Evolutionary conservation across 352 stramenopile genomes (phyloP).

Genomic region (Phytophthora kernoviae): DNA sequence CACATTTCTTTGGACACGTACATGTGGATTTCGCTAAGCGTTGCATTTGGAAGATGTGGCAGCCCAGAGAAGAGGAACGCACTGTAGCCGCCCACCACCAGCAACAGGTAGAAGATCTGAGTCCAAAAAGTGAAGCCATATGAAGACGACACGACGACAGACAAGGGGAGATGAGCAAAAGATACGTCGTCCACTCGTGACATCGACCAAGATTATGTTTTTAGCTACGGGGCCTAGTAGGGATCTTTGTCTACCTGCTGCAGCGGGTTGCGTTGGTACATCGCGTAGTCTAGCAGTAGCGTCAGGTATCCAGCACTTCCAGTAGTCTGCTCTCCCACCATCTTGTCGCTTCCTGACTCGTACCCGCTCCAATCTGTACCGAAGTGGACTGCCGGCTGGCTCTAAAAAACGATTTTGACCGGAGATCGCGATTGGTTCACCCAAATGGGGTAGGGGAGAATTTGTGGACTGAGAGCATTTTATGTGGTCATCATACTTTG

Average conservation of each 20-base stretch:
- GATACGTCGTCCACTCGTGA: constrained; percentile 31
- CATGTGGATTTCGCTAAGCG: constrained; percentile 48
- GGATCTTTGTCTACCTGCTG: constrained; percentile 18
- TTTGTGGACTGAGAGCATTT: constrained; percentile 35
- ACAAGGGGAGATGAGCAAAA: constrained; percentile 6
- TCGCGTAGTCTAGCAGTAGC: constrained; percentile 25
- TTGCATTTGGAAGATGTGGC: constrained; percentile 47
- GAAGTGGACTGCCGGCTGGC: constrained; percentile 12
- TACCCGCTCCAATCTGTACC: constrained; percentile 7
- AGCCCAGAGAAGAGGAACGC: constrained; percentile 55
- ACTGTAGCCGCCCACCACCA: constrained; percentile 62
- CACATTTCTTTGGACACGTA: constrained; percentile 5
- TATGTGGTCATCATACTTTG: constrained; percentile 22
- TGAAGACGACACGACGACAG: constrained; percentile 10
- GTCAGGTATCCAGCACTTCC: constrained; percentile 2
- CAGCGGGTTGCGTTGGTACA: constrained; percentile 33
- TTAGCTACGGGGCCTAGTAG: not conserved
- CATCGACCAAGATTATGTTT: not conserved
- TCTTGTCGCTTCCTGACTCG: constrained; percentile 11
- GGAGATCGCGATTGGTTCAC: not conserved
- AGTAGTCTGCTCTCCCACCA: not conserved
- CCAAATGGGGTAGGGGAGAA: constrained; percentile 42
- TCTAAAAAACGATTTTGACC: not conserved
- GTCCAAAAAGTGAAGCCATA: constrained; percentile 10
- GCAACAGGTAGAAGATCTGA: constrained; percentile 64